Evolutionary conservation across 345 rosid species (phyloP), one percentile per base, ranked within the genome.

Genomic region (Punica granatum): DNA sequence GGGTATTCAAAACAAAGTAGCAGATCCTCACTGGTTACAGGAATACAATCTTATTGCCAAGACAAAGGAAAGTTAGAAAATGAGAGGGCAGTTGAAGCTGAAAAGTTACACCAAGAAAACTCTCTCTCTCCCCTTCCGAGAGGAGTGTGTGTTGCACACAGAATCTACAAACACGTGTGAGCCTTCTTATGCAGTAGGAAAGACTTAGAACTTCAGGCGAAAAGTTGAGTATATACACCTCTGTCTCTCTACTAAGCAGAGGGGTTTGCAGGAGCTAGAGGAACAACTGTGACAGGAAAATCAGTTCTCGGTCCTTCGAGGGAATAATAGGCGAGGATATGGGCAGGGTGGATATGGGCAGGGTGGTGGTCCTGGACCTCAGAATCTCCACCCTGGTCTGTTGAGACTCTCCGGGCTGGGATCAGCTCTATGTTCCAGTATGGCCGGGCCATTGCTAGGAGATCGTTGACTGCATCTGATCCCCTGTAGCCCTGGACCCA

Each of bases 401-500:
- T 69, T 46, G 68, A 56, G 4, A 44, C 48, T 68, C 14, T 79
- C 70, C 97, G 79, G 0, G 89, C 61, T 36, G 88, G 93, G 36
- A 92, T 91, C 73, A 91, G 75, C 81, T 94, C 99, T 0, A 94
- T 92, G 66, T 94, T 94, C 99, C 99, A 94, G 72, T 76, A 88
- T 1, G 99, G 99, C 60, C 98, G 84, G 72, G 80, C 86, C 99
- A 94, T 94, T 39, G 80, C 66, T 72, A 81, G 66, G 33, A 95
- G 82, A 73, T 85, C 98, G 46, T 66, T 84, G 34, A 90, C 87
- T 0, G 73, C 60, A 23, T 61, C 2, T 6, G 93, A 80, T 68
- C 73, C 83, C 82, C 87, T 72, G 51, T 92, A 95, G 0, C 99
- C 98, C 73, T 95, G 98, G 65, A 95, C 96, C 99, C 99, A 95